Conservation (phyloP, 441 rosid genomes). For the Erodium trifolium region DNA sequence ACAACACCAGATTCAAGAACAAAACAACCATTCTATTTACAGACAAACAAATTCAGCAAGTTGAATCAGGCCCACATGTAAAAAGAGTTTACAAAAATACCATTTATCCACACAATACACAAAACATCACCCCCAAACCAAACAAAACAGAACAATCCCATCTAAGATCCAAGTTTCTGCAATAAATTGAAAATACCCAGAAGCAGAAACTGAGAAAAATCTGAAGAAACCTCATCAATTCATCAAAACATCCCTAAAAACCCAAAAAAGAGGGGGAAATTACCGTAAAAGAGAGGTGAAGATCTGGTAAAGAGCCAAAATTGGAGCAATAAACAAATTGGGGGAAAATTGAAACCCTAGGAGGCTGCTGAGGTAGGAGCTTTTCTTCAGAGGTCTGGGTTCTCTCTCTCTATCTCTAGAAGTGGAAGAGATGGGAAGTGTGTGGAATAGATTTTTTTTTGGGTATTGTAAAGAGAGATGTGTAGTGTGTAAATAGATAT, state of each 20-base stretch:
- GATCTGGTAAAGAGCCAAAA: not conserved
- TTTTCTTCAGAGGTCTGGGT: too few relatives aligned
- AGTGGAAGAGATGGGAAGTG: too few relatives aligned
- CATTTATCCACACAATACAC: too few relatives aligned
- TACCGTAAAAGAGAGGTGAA: slow-evolving; percentile 10
- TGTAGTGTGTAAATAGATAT: not conserved
- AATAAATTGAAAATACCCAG: not conserved
- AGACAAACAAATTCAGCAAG: not conserved
- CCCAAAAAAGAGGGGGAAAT: not conserved
- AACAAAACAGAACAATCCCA: not conserved
- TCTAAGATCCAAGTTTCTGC: slow-evolving; percentile 2
- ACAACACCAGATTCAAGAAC: not conserved
- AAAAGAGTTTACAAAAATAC: too few relatives aligned
- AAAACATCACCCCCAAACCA: too few relatives aligned
- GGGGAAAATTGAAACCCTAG: slow-evolving; percentile 5
- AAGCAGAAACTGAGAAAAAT: not conserved
- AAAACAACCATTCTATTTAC: not conserved
- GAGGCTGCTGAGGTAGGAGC: not conserved
- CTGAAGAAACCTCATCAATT: not conserved
- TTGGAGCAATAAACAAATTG: not conserved
- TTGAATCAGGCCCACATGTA: too few relatives aligned
- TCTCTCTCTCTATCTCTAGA: too few relatives aligned
- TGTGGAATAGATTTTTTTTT: too few relatives aligned
- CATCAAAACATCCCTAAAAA: too few relatives aligned
- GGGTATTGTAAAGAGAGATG: not conserved